phyloP scores from a whole-genome alignment of 257 asterid species.

The Galeopsis tetrahit region DNA sequence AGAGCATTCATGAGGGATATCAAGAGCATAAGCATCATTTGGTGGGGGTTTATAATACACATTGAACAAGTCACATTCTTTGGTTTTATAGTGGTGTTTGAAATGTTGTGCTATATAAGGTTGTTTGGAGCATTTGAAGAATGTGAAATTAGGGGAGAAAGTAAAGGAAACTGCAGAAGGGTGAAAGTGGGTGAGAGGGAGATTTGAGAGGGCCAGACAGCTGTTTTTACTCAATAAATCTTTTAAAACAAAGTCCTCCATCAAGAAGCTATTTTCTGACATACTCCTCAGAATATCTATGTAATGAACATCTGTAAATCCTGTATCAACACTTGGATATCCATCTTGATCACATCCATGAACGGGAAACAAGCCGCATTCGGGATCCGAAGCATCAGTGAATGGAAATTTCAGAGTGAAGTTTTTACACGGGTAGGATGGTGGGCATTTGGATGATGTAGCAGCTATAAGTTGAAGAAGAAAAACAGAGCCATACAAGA shows the following conservation, averaged over 20 bases:
- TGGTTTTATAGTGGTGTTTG: background rate
- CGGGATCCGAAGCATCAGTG: background rate
- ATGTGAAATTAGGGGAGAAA: constrained; percentile 33
- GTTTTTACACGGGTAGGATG: constrained; percentile 36
- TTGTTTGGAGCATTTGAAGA: constrained; percentile 33
- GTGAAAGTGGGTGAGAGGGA: background rate
- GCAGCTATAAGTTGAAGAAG: background rate
- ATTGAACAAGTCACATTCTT: background rate
- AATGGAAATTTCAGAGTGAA: constrained; percentile 41
- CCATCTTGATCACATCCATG: constrained; percentile 2
- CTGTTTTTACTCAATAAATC: background rate
- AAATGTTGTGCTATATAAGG: background rate
- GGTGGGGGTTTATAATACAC: background rate
- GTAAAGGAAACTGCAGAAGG: constrained; percentile 32
- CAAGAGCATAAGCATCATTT: background rate
- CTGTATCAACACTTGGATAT: constrained; percentile 31
- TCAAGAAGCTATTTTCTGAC: background rate
- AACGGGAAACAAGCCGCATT: constrained; percentile 47
- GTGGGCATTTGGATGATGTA: constrained; percentile 33
- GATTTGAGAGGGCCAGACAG: constrained; percentile 13
- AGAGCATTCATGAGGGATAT: background rate
- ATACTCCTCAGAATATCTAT: background rate
- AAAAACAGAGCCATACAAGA: too few relatives aligned
- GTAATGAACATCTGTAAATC: background rate
- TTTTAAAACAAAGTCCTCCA: background rate